Evolutionary conservation across 371 early-diverging fungal genomes (phyloP), one percentile per base, ranked within the genome.

Genomic region (Sporodiniella umbellata): DNA sequence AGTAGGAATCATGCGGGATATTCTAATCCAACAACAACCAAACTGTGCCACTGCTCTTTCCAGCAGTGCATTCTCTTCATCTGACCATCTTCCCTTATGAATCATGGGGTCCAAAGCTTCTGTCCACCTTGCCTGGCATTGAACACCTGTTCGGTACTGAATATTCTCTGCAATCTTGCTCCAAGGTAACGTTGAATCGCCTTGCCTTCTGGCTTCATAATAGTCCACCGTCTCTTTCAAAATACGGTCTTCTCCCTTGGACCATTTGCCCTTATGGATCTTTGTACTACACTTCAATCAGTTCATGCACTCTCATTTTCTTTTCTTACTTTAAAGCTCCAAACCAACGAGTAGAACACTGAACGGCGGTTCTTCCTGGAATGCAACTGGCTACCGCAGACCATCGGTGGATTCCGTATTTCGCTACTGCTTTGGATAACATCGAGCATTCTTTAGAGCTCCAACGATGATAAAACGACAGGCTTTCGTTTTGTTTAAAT

Each of bases 91-190:
- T 0, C 81, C 85, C 30, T 75, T 78, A 3, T 75, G 64, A 18
- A 79, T 68, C 18, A 30, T 45, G 0, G 85, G 85, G 45, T 84
- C 82, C 3, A 84, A 44, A 6, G 83, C 74, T 50, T 84, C 85
- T 0, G 73, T 70, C 71, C 81, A 84, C 17, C 83, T 64, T 5
- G 85, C 83, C 40, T 81, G 81, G 2, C 83, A 83, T 53, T 84
- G 85, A 11, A 70, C 68, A 1, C 73, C 76, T 0, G 73, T 78
- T 31, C 85, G 53, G 14, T 72, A 17, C 0, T 51, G 53, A 8
- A 61, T 56, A 12, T 48, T 45, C 26, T 53, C 53, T 19, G 61
- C 53, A 12, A 61, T 48, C 33, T 24, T 46, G 15, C 38, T 56
- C 61, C 61, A 61, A 10, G 61, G 61, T 15, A 59, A 38, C 1